Conservation (phyloP, 345 rosid genomes). For the Hevea brasiliensis region DNA sequence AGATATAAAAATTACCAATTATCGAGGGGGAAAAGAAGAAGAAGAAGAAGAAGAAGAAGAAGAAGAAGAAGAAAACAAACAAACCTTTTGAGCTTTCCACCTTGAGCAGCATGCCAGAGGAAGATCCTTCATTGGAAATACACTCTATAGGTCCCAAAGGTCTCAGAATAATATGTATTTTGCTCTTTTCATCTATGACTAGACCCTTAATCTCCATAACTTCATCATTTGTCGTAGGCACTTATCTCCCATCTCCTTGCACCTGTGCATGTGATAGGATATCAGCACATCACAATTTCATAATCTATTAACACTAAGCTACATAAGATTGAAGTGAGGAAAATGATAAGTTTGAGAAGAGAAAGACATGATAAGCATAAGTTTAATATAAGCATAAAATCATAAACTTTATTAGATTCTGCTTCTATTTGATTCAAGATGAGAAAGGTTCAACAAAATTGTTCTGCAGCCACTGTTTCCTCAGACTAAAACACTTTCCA, state of each 20-base stretch:
- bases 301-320: background rate
- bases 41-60: too few relatives aligned
- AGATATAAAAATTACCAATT: background rate
- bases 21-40: too few relatives aligned
- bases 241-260: conserved; percentile 75
- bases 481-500: background rate
- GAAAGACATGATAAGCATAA: background rate
- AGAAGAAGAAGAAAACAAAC: background rate
- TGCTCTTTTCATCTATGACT: conserved; percentile 52
- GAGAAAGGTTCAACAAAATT: background rate
- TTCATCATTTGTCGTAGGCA: conserved; percentile 96
- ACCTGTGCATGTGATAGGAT: conserved; percentile 41
- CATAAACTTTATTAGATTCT: background rate
- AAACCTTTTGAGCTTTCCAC: conserved; percentile 66
- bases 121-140: conserved; percentile 44
- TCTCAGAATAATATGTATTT: conserved; percentile 48
- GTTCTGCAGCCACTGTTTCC: background rate
- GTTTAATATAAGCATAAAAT: too few relatives aligned
- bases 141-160: conserved; percentile 42
- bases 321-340: background rate
- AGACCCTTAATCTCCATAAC: conserved; percentile 74
- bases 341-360: background rate
- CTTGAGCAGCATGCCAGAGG: conserved; percentile 49
- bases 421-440: conserved; percentile 4
- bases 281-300: conserved; percentile 8